These are phyloP conservation scores for Eutrema japonicum DNA, from an alignment of 345 rosid genomes.

Conservation along the genomic window DNA sequence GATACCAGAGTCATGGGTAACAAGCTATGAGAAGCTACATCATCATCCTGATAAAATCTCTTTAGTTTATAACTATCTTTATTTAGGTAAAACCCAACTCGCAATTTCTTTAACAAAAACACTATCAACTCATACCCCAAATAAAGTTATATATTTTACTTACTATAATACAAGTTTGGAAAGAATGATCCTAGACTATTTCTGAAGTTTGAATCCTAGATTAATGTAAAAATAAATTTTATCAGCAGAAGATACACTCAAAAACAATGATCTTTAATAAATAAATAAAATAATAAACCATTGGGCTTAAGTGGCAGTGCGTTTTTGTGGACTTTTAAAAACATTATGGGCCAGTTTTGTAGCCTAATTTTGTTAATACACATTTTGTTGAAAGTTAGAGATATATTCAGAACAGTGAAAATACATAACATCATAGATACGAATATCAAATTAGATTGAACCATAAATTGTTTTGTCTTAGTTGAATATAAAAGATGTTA, in stretches of 20 bases:
- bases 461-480: not conserved
- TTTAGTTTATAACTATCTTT: not conserved
- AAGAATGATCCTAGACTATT: not conserved
- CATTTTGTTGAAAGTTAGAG: not conserved
- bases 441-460: no score
- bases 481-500: no score
- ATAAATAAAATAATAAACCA: not conserved
- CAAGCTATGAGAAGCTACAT: no score
- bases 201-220: no score
- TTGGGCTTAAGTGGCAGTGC: constrained; percentile 13
- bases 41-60: not conserved
- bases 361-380: not conserved
- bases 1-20: no score
- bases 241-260: not conserved
- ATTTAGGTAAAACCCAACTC: not conserved
- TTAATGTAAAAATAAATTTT: no score
- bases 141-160: not conserved
- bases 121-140: not conserved
- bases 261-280: no score
- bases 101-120: not conserved
- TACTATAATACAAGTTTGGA: not conserved
- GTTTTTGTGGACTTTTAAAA: not conserved
- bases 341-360: not conserved
- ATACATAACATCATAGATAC: not conserved
- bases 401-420: not conserved